Evolutionary conservation across 2,329 filamentous ascomycete genomes (phyloP).

Genomic region (Aspergillus amoenus): DNA sequence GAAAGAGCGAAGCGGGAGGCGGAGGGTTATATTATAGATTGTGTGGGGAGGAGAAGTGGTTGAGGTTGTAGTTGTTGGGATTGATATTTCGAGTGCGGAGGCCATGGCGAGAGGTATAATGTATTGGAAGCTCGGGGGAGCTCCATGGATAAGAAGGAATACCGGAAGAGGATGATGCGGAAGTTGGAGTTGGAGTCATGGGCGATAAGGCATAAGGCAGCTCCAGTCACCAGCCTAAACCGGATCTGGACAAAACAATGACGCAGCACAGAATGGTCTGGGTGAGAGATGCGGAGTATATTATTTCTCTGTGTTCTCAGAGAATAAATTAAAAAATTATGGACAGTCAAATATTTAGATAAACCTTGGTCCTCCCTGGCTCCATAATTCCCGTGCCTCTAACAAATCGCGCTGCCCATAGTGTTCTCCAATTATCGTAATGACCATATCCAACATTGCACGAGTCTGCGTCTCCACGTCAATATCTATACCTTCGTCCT

Average conservation of each 20-base stretch:
- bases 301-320: neutral
- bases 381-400: constrained; percentile 64
- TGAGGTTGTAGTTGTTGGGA: constrained; percentile 51
- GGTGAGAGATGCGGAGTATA: neutral
- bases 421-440: constrained; percentile 81
- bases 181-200: constrained; percentile 2
- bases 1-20: constrained; percentile 60
- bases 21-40: constrained; percentile 60
- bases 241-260: constrained; percentile 7
- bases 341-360: neutral
- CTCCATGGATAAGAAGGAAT: neutral
- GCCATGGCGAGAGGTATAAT: constrained; percentile 34
- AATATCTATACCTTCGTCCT: constrained; percentile 19
- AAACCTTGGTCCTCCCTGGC: constrained; percentile 14
- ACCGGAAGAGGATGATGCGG: neutral
- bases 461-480: constrained; percentile 37
- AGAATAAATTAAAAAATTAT: neutral
- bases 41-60: constrained; percentile 56
- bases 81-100: constrained; percentile 45
- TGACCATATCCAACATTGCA: constrained; percentile 86
- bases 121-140: neutral
- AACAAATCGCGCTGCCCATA: constrained; percentile 88
- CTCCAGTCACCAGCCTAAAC: neutral
- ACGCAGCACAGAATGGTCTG: neutral
- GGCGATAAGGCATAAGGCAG: constrained; percentile 6